These are phyloP conservation scores for Aurantiochytrium sp. DNA, from an alignment of 108 stramenopile species.

Conservation along the genomic window DNA sequence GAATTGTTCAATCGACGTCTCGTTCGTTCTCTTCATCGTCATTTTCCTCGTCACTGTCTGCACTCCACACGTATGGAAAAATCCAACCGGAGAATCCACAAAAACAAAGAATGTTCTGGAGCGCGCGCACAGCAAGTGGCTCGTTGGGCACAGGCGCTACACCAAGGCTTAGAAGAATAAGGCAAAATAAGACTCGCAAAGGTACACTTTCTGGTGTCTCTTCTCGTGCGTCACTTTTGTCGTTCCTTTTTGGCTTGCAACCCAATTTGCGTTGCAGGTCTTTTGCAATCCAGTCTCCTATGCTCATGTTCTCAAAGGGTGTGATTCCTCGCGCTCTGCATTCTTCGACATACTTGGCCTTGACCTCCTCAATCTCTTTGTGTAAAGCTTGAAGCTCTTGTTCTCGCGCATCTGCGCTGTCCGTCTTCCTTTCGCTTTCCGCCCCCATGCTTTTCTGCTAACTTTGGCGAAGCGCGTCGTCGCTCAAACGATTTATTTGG, in stretches of 20 bases:
- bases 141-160: neutral
- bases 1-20: too few species aligned
- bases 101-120: neutral
- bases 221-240: neutral
- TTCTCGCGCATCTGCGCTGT: neutral
- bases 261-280: neutral
- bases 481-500: too few species aligned
- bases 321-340: neutral
- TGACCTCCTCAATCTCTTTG: neutral
- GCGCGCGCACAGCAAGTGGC: neutral
- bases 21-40: too few species aligned
- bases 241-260: neutral
- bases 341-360: neutral
- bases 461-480: too few species aligned
- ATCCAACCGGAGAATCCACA: neutral
- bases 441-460: neutral
- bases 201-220: neutral
- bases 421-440: neutral
- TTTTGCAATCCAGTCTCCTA: neutral
- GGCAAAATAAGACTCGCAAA: neutral
- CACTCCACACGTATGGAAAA: too few species aligned
- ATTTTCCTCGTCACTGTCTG: too few species aligned
- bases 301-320: neutral
- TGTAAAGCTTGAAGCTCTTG: neutral
- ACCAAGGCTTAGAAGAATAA: neutral